Percentiles rank a stretch among this genome's conserved stretches.
Evolutionary conservation across 257 asterid genomes (phyloP).

Genomic region (Salvia rosmarinus): DNA sequence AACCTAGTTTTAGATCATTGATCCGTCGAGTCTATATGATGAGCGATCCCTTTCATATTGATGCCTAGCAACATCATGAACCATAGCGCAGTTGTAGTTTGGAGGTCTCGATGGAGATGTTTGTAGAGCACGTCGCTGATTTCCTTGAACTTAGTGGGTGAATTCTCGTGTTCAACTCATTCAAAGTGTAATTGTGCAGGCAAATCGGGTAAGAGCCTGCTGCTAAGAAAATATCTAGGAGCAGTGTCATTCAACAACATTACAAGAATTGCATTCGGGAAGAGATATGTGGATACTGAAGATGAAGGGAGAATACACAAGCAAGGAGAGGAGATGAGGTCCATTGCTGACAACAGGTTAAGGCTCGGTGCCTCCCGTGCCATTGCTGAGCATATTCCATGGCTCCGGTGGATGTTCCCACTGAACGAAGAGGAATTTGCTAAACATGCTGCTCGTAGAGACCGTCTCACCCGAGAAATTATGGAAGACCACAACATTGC

Average conservation of each 20-base stretch:
- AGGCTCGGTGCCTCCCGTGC: constrained; percentile 30
- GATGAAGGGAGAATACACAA: constrained; percentile 52
- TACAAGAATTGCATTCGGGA: constrained; percentile 74
- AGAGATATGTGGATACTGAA: constrained; percentile 52
- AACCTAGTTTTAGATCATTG: neutral
- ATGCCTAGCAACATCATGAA: neutral
- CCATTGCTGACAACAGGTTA: constrained; percentile 49
- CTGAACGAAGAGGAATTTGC: constrained; percentile 18
- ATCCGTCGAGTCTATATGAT: neutral
- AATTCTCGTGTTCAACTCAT: neutral
- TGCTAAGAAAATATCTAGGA: constrained; percentile 65
- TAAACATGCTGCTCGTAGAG: constrained; percentile 25
- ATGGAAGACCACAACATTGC: constrained; percentile 36
- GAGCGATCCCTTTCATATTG: neutral
- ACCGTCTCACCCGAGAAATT: constrained; percentile 27
- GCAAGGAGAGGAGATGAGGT: constrained; percentile 75
- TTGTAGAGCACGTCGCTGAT: too few relatives aligned
- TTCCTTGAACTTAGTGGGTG: neutral
- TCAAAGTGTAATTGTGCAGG: constrained; percentile 36
- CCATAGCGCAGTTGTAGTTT: neutral
- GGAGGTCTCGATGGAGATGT: neutral
- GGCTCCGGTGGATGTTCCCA: constrained; percentile 32
- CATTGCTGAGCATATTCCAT: constrained; percentile 29
- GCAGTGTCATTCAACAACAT: constrained; percentile 75
- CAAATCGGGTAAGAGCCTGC: constrained; percentile 50